phyloP scores from a whole-genome alignment of 2,329 filamentous ascomycete species.

The Exophiala sideris region DNA sequence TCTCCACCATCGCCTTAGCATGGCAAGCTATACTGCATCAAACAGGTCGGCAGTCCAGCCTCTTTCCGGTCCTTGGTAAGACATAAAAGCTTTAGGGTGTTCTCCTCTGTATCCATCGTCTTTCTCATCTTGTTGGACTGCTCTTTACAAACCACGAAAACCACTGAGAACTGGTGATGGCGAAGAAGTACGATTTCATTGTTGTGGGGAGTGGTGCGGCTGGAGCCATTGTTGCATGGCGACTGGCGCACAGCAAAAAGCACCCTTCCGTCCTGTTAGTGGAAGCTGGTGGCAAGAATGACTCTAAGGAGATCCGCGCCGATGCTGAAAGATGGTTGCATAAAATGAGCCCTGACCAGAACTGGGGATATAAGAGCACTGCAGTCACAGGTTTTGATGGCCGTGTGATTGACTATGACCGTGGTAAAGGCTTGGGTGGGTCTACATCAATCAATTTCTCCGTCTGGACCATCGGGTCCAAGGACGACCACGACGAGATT shows the following conservation, averaged over 20 bases:
- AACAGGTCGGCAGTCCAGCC: too few species aligned
- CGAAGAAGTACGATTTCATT: slow-evolving; percentile 19
- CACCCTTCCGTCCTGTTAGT: slow-evolving; percentile 57
- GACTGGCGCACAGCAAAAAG: slow-evolving; percentile 47
- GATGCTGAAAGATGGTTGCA: slow-evolving; percentile 56
- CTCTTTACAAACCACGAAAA: too few species aligned
- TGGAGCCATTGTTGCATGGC: slow-evolving; percentile 55
- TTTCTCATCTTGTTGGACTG: too few species aligned
- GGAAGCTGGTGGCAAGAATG: slow-evolving; percentile 56
- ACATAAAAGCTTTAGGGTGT: too few species aligned
- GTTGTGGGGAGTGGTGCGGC: slow-evolving; percentile 54
- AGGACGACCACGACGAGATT: slow-evolving; percentile 63
- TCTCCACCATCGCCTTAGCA: too few species aligned
- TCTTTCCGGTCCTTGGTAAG: too few species aligned
- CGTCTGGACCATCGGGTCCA: slow-evolving; percentile 53
- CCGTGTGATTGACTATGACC: slow-evolving; percentile 48
- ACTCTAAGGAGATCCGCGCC: slow-evolving; percentile 46
- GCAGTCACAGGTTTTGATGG: slow-evolving; percentile 45
- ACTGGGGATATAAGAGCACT: slow-evolving; percentile 52
- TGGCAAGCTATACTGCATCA: too few species aligned
- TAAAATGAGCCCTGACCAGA: slow-evolving; percentile 49
- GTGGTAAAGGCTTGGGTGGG: slow-evolving; percentile 53
- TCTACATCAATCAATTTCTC: slow-evolving; percentile 55
- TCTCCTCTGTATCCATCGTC: too few species aligned
- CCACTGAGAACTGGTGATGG: not conserved